Evolutionary conservation across 164 flowering plant genomes (phyloP).

Genomic region (Kalanchoe fedtschenkoi): DNA sequence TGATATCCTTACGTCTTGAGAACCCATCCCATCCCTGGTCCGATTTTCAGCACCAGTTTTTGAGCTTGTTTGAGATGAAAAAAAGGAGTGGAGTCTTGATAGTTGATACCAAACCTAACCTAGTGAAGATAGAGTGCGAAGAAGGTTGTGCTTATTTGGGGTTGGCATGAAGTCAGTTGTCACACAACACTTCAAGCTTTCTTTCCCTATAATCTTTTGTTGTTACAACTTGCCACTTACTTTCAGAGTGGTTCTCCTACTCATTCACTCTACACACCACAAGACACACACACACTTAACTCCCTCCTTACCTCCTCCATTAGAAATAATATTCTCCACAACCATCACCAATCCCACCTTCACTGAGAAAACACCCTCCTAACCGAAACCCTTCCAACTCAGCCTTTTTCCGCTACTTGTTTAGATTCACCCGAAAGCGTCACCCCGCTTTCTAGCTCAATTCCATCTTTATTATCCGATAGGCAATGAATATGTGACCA

Average conservation of each 20-base stretch:
- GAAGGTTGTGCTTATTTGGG: neutral
- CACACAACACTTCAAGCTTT: neutral
- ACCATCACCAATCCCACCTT: too few relatives aligned
- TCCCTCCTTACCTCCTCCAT: constrained; percentile 4
- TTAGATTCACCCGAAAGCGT: neutral
- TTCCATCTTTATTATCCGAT: neutral
- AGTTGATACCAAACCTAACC: neutral
- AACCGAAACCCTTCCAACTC: neutral
- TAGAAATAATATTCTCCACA: neutral
- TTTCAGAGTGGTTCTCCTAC: constrained; percentile 5
- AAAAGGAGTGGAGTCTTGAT: neutral
- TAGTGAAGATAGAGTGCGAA: neutral
- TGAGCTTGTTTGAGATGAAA: neutral
- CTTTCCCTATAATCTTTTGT: neutral
- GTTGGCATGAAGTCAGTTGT: constrained; percentile 1
- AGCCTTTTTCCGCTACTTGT: neutral
- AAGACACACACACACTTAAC: constrained; percentile 1
- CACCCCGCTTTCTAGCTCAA: neutral
- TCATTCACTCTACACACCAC: constrained; percentile 5
- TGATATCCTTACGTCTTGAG: neutral
- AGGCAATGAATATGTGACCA: neutral
- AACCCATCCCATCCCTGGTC: neutral
- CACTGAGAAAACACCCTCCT: too few relatives aligned
- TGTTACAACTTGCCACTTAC: constrained; percentile 6
- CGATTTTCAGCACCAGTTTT: neutral